A percentile compares a stretch with the other conserved stretches of the same genome.
Evolutionary conservation across 805 yeast genomes (phyloP).

Genomic region (Candida broadrunensis): DNA sequence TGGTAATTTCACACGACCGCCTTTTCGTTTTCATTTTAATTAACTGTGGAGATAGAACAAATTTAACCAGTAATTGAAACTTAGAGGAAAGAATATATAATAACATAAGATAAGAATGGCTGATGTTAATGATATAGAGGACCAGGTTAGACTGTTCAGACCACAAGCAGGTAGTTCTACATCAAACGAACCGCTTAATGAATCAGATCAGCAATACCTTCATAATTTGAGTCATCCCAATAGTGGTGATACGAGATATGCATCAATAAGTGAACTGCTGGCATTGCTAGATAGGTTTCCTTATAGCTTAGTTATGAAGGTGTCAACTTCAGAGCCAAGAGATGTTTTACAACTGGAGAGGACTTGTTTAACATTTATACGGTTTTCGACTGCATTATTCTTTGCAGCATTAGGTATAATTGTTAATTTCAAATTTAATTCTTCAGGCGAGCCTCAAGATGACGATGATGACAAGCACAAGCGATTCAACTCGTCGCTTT

Average conservation of each 20-base stretch:
- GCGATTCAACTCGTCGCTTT: slow-evolving; percentile 10
- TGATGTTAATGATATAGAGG: background rate
- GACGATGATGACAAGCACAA: slow-evolving; percentile 3
- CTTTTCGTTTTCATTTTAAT: too few relatives aligned
- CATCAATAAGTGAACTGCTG: slow-evolving; percentile 1
- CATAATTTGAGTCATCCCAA: background rate
- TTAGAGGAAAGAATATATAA: too few relatives aligned
- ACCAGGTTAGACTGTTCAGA: background rate
- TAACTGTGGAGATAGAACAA: too few relatives aligned
- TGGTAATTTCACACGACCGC: too few relatives aligned
- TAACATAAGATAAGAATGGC: background rate
- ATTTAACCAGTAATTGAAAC: too few relatives aligned
- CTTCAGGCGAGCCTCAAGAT: slow-evolving; percentile 14
- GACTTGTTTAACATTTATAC: slow-evolving; percentile 47
- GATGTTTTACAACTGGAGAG: slow-evolving; percentile 55
- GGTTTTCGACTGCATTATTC: slow-evolving; percentile 44
- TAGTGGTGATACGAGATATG: background rate
- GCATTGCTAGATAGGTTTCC: slow-evolving; percentile 12
- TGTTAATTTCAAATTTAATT: slow-evolving; percentile 42
- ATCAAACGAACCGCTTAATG: background rate
- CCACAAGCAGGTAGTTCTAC: background rate
- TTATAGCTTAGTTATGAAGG: slow-evolving; percentile 17
- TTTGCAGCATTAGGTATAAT: slow-evolving; percentile 47
- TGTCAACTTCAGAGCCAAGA: slow-evolving; percentile 48
- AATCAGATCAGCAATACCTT: background rate